Base-by-base conservation (phyloP, 2,329 filamentous ascomycete genomes). In the Colletotrichum tropicicola region DNA sequence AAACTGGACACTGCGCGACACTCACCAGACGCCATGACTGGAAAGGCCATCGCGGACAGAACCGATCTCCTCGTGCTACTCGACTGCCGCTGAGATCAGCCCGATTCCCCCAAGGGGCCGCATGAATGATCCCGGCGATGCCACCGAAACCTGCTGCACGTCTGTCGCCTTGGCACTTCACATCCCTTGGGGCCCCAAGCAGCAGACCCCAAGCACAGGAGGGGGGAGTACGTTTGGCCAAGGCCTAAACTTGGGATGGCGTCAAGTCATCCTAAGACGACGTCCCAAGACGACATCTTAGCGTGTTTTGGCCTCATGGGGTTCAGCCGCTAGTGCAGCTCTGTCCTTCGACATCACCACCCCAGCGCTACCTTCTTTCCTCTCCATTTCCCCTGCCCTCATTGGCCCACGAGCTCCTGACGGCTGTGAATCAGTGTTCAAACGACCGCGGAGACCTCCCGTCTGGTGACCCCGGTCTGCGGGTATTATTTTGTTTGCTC, bases 281-380 rank as follows among this genome's bases (percentile, higher is more conserved):
- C 32, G 30, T 35, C 23, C 56, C 13, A 65, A 55, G 27, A 28
- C 27, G 28, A n/a, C 32, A 39, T 35, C 23, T 43, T 39, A 41
- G 56, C 61, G 49, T 65, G 57, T 61, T 65, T 55, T 59, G 57
- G 32, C 49, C 25, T 61, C 61, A 47, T 51, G 61, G 57, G n/a
- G 49, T 49, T 43, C 23, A 60, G 43, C 48, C 48, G 25, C 48
- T 56, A 23, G 41, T 27, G 53, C 39, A 25, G 27, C 39, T 37
- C 10, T 39, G 55, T 39, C 35, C 30, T 27, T 59, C 55, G 19
- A 35, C 32, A 28, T 15, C 10, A 21, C 0, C 21, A 35, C 37
- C 17, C 12, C 43, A 4, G 7, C 19, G 5, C 25, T 5, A 17
- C 30, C n/a, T 45, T 53, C 35, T 19, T 30, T 41, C 15, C 41